A percentile compares a stretch with the other conserved stretches of the same genome.
These are phyloP conservation scores for Simmondsia chinensis DNA, from an alignment of 148 eudicot genomes.

Conservation along the genomic window DNA sequence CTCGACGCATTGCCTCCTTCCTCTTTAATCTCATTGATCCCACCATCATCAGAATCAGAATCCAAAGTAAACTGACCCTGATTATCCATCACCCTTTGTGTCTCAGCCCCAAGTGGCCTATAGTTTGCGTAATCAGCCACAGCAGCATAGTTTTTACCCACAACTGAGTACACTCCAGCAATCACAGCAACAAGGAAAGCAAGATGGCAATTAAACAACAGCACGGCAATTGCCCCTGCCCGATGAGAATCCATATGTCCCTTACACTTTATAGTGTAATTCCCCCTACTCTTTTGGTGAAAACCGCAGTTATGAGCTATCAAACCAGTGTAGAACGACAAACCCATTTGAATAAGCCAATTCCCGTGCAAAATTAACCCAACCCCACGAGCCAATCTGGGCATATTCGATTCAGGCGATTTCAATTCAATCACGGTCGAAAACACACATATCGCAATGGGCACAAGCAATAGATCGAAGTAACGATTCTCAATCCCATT, in stretches of 20 bases:
- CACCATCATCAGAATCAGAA: constrained; percentile 45
- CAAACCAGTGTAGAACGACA: constrained; percentile 48
- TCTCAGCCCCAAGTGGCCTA: constrained; percentile 42
- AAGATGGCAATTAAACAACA: constrained; percentile 68
- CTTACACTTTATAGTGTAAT: constrained; percentile 51
- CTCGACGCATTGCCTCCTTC: constrained; percentile 23
- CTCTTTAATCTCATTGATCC: constrained; percentile 16
- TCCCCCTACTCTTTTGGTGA: constrained; percentile 53
- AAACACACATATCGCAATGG: constrained; percentile 35
- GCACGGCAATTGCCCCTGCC: constrained; percentile 59
- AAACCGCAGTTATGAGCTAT: constrained; percentile 47
- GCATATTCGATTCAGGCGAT: constrained; percentile 16
- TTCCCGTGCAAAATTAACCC: constrained; percentile 67
- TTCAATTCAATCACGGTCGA: constrained; percentile 42
- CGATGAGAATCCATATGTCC: constrained; percentile 63
- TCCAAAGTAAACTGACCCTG: constrained; percentile 47
- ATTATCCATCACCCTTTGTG: constrained; percentile 22
- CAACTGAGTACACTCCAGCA: constrained; percentile 30
- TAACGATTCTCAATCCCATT: constrained; percentile 62
- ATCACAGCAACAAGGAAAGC: constrained; percentile 46
- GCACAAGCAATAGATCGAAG: constrained; percentile 51
- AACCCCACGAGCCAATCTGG: constrained; percentile 53
- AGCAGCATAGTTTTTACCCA: constrained; percentile 23
- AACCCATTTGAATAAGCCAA: constrained; percentile 80
- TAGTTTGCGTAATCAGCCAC: constrained; percentile 23